phyloP scores from a whole-genome alignment of 2,329 filamentous ascomycete species.

The Ophioceras dolichostomum region DNA sequence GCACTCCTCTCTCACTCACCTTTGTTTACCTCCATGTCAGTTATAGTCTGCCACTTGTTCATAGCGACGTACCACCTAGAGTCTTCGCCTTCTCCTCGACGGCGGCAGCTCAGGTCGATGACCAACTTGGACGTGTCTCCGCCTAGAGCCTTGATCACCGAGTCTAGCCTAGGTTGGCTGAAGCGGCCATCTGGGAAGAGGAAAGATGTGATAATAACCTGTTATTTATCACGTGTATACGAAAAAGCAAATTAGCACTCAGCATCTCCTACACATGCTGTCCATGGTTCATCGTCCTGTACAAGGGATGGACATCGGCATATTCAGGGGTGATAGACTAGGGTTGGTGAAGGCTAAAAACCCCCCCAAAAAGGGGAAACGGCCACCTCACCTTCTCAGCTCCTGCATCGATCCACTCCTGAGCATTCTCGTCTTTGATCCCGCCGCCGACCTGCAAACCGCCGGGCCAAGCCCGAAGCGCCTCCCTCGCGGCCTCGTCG shows the following conservation, averaged over 20 bases:
- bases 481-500: constrained; percentile 64
- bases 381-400: constrained; percentile 71
- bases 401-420: constrained; percentile 73
- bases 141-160: constrained; percentile 59
- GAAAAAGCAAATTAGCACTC: constrained; percentile 1
- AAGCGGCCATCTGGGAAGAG: constrained; percentile 81
- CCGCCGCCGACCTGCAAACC: constrained; percentile 89
- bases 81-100: constrained; percentile 13
- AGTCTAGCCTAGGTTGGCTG: constrained; percentile 61
- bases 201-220: constrained; percentile 96
- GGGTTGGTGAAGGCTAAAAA: too few relatives aligned
- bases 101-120: constrained; percentile 86
- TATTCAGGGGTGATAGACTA: too few relatives aligned
- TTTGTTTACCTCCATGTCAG: constrained; percentile 85
- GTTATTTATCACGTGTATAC: not conserved
- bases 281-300: too few relatives aligned
- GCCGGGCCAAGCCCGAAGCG: constrained; percentile 65
- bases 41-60: constrained; percentile 98
- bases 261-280: too few relatives aligned
- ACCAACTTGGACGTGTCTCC: constrained; percentile 73
- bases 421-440: constrained; percentile 75
- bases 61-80: constrained; percentile 87
- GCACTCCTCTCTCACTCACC: constrained; percentile 34
- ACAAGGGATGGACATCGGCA: too few relatives aligned
- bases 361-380: too few relatives aligned